phyloP scores from a whole-genome alignment of 495 filamentous ascomycete genomes.

The Tuber umbilicatum region DNA sequence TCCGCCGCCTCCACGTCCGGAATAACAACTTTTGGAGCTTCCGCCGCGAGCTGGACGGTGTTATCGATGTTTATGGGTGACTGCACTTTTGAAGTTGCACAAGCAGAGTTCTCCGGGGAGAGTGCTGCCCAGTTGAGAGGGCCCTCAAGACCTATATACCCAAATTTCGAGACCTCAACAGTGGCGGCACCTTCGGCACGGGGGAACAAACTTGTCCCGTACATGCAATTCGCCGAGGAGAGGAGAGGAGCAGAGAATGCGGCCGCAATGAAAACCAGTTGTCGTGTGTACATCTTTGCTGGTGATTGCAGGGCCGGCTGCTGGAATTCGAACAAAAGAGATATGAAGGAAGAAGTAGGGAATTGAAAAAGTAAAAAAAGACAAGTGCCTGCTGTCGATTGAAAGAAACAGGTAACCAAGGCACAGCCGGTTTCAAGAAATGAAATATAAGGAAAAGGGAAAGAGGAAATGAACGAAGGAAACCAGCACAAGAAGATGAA shows the following conservation, averaged over 20 bases:
- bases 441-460: conserved; percentile 9
- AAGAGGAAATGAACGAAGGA: conserved; percentile 9
- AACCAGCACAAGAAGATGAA: not conserved
- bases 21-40: conserved; percentile 31
- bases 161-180: conserved; percentile 40
- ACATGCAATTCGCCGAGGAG: conserved; percentile 32
- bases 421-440: conserved; percentile 28
- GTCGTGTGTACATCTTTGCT: conserved; percentile 31
- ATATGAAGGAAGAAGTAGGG: not conserved
- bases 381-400: conserved; percentile 12
- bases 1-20: conserved; percentile 33
- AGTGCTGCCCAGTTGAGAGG: conserved; percentile 41
- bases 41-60: conserved; percentile 20
- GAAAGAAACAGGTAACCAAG: conserved; percentile 1
- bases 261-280: conserved; percentile 25
- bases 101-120: conserved; percentile 36
- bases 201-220: conserved; percentile 34
- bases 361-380: not conserved
- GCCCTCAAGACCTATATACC: conserved; percentile 38
- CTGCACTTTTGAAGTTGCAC: conserved; percentile 33
- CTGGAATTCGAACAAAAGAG: conserved; percentile 9
- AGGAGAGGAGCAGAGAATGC: conserved; percentile 16
- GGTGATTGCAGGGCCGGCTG: conserved; percentile 20
- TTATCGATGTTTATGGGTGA: conserved; percentile 42
- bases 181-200: conserved; percentile 26